A percentile compares a stretch with the other conserved stretches of the same genome.
phyloP scores from a whole-genome alignment of 176 grass and related monocot species.

The Otatea glauca region DNA sequence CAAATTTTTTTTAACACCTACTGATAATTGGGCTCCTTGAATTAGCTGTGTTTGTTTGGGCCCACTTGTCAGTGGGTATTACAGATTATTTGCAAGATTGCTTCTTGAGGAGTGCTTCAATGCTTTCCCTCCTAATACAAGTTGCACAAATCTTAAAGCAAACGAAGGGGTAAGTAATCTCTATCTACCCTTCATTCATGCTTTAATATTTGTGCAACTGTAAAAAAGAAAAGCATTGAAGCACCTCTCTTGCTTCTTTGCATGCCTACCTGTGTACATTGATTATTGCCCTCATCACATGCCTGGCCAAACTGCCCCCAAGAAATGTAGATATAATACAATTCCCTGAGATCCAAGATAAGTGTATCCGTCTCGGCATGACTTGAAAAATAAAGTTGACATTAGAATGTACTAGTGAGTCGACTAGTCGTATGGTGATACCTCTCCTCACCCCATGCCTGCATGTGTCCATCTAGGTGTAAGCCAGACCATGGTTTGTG shows the following conservation, averaged over 20 bases:
- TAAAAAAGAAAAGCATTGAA: too few species aligned
- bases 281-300: slow-evolving; percentile 40
- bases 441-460: slow-evolving; percentile 7
- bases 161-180: too few species aligned
- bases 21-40: background rate
- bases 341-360: slow-evolving; percentile 26
- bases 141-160: too few species aligned
- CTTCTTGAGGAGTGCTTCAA: too few species aligned
- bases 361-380: background rate
- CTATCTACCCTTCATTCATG: too few species aligned
- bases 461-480: slow-evolving; percentile 43
- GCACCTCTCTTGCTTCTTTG: background rate
- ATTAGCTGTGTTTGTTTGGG: background rate
- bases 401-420: slow-evolving; percentile 7
- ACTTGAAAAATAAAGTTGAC: slow-evolving; percentile 28
- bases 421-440: background rate
- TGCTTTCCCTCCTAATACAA: too few species aligned
- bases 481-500: slow-evolving; percentile 39
- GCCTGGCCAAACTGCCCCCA: background rate
- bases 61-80: background rate
- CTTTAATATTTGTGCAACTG: too few species aligned
- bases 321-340: slow-evolving; percentile 30
- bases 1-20: too few species aligned
- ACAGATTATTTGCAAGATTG: slow-evolving; percentile 8
- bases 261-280: slow-evolving; percentile 13